phyloP scores from a whole-genome alignment of 2,329 filamentous ascomycete species.

The Diaporthe citrichinensis region DNA sequence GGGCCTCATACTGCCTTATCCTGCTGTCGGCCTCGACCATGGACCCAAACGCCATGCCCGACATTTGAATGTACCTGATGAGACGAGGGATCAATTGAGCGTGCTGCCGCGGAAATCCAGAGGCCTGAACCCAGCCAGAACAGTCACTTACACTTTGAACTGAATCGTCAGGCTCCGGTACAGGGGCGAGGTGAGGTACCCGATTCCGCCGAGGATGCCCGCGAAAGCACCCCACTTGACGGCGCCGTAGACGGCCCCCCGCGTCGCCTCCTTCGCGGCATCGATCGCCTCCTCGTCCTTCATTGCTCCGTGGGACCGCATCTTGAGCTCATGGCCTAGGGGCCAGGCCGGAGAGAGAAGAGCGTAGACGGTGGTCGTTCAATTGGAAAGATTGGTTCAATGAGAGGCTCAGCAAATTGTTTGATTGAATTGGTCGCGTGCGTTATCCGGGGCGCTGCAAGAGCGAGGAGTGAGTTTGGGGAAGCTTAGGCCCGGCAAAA shows the following conservation, averaged over 20 bases:
- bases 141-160: constrained; percentile 78
- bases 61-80: constrained; percentile 83
- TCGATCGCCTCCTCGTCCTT: constrained; percentile 76
- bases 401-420: neutral
- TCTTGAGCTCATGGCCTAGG: constrained; percentile 45
- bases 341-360: neutral
- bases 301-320: constrained; percentile 69
- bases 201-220: constrained; percentile 72
- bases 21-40: constrained; percentile 82
- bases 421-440: constrained; percentile 22
- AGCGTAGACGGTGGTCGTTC: too few relatives aligned
- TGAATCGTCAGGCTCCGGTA: constrained; percentile 81
- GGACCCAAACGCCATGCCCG: constrained; percentile 84
- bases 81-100: neutral
- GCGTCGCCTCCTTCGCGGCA: constrained; percentile 79
- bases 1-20: constrained; percentile 76
- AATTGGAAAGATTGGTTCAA: neutral
- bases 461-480: constrained; percentile 14
- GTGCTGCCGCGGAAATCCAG: neutral
- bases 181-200: constrained; percentile 76
- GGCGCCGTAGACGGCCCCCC: constrained; percentile 77
- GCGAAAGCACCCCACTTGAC: constrained; percentile 80
- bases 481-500: neutral
- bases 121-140: neutral
- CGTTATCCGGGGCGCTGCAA: neutral